Conservation (phyloP, 1,139 yeast genomes). For the Kluyveromyces sp. region DNA sequence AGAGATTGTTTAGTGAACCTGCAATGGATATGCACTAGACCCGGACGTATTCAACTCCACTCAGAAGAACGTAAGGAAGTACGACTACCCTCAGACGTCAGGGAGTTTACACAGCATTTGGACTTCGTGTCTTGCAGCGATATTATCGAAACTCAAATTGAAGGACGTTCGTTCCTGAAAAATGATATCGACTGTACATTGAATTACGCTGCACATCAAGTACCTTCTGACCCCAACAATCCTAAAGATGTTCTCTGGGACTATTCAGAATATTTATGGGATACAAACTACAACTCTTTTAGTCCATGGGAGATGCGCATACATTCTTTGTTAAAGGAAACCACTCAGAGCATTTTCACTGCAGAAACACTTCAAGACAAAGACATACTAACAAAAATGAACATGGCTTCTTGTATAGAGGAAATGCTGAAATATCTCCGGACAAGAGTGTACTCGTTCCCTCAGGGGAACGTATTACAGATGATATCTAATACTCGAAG, state of each 20-base stretch:
- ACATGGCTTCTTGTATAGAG: neutral
- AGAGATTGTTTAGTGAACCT: slow-evolving; percentile 48
- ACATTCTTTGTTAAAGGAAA: neutral
- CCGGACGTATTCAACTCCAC: slow-evolving; percentile 8
- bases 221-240: neutral
- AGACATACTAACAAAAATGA: neutral
- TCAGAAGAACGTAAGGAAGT: neutral
- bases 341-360: neutral
- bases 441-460: slow-evolving; percentile 12
- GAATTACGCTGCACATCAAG: slow-evolving; percentile 10
- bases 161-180: slow-evolving; percentile 35
- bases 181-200: slow-evolving; percentile 38
- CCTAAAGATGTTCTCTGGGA: slow-evolving; percentile 1
- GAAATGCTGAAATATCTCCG: slow-evolving; percentile 12
- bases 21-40: slow-evolving; percentile 42
- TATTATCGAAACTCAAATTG: slow-evolving; percentile 27
- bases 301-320: slow-evolving; percentile 5
- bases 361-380: neutral
- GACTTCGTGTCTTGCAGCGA: slow-evolving; percentile 41
- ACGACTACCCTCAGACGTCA: slow-evolving; percentile 3
- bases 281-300: slow-evolving; percentile 1
- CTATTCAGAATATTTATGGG: slow-evolving; percentile 5
- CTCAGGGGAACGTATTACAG: slow-evolving; percentile 3
- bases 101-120: slow-evolving; percentile 16
- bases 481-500: slow-evolving; percentile 17